Percentiles rank a stretch among this genome's conserved stretches.
phyloP scores from a whole-genome alignment of 106 monocot species.

The Gastrodia elata region DNA sequence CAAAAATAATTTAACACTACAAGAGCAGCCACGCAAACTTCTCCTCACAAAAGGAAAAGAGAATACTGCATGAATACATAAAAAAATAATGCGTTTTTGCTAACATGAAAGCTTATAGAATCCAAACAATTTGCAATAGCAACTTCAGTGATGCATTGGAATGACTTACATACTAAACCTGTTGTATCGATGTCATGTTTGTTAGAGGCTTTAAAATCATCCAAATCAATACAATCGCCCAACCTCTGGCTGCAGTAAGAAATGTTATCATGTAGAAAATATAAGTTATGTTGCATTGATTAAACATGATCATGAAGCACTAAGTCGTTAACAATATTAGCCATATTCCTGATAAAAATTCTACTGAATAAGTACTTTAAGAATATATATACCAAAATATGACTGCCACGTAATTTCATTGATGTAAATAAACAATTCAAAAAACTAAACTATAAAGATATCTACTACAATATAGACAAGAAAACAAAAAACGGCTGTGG shows the following conservation, averaged over 20 bases:
- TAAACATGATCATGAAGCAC: neutral
- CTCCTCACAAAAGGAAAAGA: neutral
- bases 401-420: neutral
- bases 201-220: slow-evolving; percentile 68
- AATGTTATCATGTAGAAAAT: neutral
- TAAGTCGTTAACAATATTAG: neutral
- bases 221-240: slow-evolving; percentile 48
- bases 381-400: neutral
- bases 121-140: neutral
- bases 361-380: neutral
- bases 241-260: slow-evolving; percentile 53
- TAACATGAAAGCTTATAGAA: neutral
- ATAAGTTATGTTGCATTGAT: neutral
- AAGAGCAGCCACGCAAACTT: neutral
- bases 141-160: neutral
- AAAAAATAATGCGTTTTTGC: neutral
- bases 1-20: neutral
- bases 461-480: neutral
- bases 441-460: neutral
- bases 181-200: slow-evolving; percentile 74
- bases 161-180: slow-evolving; percentile 76
- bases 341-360: neutral
- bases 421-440: neutral
- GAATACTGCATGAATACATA: neutral
- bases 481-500: neutral